phyloP scores from a whole-genome alignment of 2,329 filamentous ascomycete species.

The Celoporthe dispersa region DNA sequence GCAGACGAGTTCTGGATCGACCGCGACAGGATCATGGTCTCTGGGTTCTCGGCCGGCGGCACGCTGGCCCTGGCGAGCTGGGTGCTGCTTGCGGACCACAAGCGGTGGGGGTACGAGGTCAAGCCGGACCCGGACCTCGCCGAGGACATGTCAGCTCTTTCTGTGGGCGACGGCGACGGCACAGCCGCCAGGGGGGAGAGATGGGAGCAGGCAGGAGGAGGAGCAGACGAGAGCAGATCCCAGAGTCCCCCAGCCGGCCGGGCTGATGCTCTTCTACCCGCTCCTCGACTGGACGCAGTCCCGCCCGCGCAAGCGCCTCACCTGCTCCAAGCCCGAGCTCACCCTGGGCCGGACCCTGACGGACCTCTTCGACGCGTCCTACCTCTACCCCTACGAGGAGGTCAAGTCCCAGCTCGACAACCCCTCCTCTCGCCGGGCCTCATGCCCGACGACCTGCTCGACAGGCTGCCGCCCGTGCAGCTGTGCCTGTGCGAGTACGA shows the following conservation, averaged over 20 bases:
- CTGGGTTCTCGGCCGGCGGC: conserved; percentile 68
- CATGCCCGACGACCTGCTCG: conserved; percentile 57
- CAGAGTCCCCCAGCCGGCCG: conserved; percentile 50
- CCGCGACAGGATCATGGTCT: conserved; percentile 58
- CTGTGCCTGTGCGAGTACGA: conserved; percentile 68
- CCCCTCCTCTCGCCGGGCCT: conserved; percentile 63
- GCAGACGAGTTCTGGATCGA: conserved; percentile 63
- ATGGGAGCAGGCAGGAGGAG: neutral
- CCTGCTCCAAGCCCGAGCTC: conserved; percentile 58
- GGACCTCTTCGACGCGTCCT: conserved; percentile 66
- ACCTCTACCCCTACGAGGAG: conserved; percentile 58
- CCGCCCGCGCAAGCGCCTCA: conserved; percentile 59
- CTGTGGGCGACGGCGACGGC: conserved; percentile 36
- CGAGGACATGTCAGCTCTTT: conserved; percentile 11
- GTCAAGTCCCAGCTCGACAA: conserved; percentile 49
- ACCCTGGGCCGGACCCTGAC: conserved; percentile 63
- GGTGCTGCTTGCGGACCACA: conserved; percentile 39
- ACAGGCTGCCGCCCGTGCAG: conserved; percentile 56
- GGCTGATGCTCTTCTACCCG: conserved; percentile 65
- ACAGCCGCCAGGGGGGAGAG: conserved; percentile 36
- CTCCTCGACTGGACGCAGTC: conserved; percentile 64
- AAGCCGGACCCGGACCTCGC: conserved; percentile 48
- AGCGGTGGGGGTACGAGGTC: conserved; percentile 38
- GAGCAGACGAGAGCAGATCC: neutral
- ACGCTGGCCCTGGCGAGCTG: conserved; percentile 56